Evolutionary conservation across 805 yeast species (phyloP).

Genomic region (Hyphopichia homilentoma): DNA sequence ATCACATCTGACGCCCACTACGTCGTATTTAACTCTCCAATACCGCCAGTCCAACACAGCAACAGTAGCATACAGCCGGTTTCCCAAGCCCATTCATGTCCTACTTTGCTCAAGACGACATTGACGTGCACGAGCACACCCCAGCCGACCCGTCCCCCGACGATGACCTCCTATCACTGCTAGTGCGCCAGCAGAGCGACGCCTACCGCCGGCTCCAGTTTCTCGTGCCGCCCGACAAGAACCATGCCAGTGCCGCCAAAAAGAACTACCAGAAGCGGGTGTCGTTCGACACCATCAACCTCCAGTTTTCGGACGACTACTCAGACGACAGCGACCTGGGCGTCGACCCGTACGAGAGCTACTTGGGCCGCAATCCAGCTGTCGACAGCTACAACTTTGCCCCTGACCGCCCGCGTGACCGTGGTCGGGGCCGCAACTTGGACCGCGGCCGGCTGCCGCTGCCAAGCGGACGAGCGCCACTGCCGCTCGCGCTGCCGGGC

Average conservation of each 20-base stretch:
- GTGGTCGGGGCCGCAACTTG: conserved; percentile 6
- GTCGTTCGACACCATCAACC: conserved; percentile 52
- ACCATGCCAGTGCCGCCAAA: conserved; percentile 6
- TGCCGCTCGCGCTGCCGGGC: conserved; percentile 7
- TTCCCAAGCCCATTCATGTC: no score
- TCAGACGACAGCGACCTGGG: conserved; percentile 15
- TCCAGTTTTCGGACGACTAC: conserved; percentile 23
- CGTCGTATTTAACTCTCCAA: no score
- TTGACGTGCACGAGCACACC: no score
- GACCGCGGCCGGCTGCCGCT: conserved; percentile 13
- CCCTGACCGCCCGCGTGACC: background rate
- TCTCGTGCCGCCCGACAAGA: conserved; percentile 9
- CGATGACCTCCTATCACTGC: conserved; percentile 1
- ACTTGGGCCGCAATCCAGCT: background rate
- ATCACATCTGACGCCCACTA: no score
- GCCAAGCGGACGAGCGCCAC: conserved; percentile 6
- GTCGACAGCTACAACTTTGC: conserved; percentile 4
- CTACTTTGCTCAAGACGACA: no score
- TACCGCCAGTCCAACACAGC: no score
- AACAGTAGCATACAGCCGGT: no score
- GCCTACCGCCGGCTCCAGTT: conserved; percentile 19
- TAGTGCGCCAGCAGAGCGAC: conserved; percentile 12
- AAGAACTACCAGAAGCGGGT: conserved; percentile 33
- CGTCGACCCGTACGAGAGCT: conserved; percentile 5
- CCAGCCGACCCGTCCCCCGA: background rate